A percentile compares a stretch with the other conserved stretches of the same genome.
These are phyloP conservation scores for Kodamaea alishanica DNA, from an alignment of 1,139 yeast species.

Conservation along the genomic window DNA sequence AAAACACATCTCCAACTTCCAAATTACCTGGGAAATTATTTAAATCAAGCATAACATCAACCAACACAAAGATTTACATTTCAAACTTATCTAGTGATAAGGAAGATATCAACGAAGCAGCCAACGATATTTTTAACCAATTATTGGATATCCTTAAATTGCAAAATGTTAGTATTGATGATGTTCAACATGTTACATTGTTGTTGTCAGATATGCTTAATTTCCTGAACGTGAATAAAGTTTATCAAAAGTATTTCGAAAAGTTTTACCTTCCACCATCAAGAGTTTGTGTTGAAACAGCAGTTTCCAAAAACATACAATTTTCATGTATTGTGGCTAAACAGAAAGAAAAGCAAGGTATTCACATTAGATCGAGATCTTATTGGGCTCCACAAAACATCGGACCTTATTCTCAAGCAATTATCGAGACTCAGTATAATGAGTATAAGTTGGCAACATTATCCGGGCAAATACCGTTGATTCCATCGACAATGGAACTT, in stretches of 20 bases:
- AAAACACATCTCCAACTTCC: neutral
- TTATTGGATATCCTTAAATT: constrained; percentile 30
- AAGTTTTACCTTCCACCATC: constrained; percentile 75
- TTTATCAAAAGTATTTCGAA: constrained; percentile 55
- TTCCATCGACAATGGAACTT: constrained; percentile 67
- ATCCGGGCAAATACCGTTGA: constrained; percentile 91
- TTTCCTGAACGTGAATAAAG: constrained; percentile 57
- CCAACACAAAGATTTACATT: constrained; percentile 36
- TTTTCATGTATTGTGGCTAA: constrained; percentile 49
- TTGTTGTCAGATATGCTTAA: constrained; percentile 60
- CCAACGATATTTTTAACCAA: constrained; percentile 43
- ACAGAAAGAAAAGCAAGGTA: constrained; percentile 48
- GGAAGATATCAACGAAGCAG: constrained; percentile 39
- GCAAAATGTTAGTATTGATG: constrained; percentile 28
- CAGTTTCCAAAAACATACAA: constrained; percentile 44
- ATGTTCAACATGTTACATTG: constrained; percentile 56
- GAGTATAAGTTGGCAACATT: constrained; percentile 47
- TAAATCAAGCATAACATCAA: constrained; percentile 1
- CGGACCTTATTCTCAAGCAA: constrained; percentile 93
- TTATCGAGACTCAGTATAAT: constrained; percentile 40
- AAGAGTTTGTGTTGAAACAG: constrained; percentile 74
- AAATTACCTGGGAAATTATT: neutral
- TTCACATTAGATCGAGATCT: constrained; percentile 87
- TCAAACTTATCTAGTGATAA: constrained; percentile 45
- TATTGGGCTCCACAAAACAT: constrained; percentile 98